phyloP scores from a whole-genome alignment of 2,329 filamentous ascomycete species.

The Scedosporium dehoogii region DNA sequence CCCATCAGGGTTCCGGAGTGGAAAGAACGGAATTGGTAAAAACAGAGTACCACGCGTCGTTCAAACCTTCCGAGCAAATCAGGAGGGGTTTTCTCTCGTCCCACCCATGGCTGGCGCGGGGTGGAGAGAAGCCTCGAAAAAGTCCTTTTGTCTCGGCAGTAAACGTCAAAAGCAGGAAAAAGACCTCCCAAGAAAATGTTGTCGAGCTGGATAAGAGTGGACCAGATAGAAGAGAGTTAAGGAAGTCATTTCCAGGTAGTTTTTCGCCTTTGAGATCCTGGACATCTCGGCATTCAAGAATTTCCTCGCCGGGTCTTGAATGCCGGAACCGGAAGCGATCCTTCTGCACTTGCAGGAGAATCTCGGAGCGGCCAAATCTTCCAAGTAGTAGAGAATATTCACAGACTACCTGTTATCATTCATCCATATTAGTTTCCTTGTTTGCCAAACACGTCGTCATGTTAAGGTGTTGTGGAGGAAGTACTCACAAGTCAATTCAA shows the following conservation, averaged over 20 bases:
- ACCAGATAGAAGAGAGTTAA: not conserved
- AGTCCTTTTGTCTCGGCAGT: not conserved
- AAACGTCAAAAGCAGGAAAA: not conserved
- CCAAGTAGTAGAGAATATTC: not conserved
- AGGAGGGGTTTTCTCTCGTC: not conserved
- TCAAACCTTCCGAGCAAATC: not conserved
- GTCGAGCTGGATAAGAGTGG: not conserved
- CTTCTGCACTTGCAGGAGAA: slow-evolving; percentile 4
- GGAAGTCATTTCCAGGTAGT: not conserved
- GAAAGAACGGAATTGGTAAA: slow-evolving; percentile 1
- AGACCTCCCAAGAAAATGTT: slow-evolving; percentile 1
- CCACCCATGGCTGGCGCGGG: not conserved
- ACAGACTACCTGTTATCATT: not conserved
- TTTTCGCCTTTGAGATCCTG: not conserved
- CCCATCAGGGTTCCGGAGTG: not conserved
- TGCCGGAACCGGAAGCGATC: not conserved
- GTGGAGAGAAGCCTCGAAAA: not conserved
- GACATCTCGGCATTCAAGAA: not conserved
- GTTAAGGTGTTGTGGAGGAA: not conserved
- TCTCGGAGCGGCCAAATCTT: not conserved
- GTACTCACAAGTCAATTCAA: not conserved
- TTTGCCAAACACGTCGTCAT: too few relatives aligned
- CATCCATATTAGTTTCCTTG: too few relatives aligned
- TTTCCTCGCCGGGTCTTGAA: not conserved
- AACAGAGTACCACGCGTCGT: not conserved